Evolutionary conservation across 2,329 filamentous ascomycete species (phyloP).

Genomic region (Talaromyces sp.): DNA sequence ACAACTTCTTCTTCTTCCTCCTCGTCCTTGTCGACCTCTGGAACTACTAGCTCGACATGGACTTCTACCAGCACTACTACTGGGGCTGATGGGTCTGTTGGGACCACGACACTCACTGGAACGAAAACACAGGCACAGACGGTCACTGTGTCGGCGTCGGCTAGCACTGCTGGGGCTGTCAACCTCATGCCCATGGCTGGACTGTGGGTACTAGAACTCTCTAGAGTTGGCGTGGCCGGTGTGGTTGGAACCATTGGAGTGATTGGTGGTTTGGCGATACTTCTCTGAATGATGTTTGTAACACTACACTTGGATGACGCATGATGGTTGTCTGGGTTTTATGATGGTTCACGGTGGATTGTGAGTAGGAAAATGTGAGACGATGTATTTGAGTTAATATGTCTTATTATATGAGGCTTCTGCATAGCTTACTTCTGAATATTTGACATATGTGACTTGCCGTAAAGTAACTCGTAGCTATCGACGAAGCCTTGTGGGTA

Average conservation of each 20-base stretch:
- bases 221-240: neutral
- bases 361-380: neutral
- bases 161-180: slow-evolving; percentile 4
- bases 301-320: neutral
- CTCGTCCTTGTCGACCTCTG: neutral
- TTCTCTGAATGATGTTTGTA: neutral
- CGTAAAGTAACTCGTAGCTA: no score
- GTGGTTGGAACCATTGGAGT: neutral
- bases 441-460: no score
- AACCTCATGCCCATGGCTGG: neutral
- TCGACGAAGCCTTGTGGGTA: no score
- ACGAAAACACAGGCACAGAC: neutral
- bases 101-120: slow-evolving; percentile 1
- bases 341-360: neutral
- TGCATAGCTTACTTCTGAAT: no score
- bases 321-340: neutral
- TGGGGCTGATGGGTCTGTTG: neutral
- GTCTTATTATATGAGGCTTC: no score
- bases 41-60: neutral
- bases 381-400: neutral
- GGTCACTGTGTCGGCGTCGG: neutral
- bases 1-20: neutral
- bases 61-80: neutral
- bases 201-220: neutral
- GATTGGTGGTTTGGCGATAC: slow-evolving; percentile 5